Evolutionary conservation across 2,329 filamentous ascomycete species (phyloP), one percentile per base, ranked within the genome.

Genomic region (Fusarium humuli): DNA sequence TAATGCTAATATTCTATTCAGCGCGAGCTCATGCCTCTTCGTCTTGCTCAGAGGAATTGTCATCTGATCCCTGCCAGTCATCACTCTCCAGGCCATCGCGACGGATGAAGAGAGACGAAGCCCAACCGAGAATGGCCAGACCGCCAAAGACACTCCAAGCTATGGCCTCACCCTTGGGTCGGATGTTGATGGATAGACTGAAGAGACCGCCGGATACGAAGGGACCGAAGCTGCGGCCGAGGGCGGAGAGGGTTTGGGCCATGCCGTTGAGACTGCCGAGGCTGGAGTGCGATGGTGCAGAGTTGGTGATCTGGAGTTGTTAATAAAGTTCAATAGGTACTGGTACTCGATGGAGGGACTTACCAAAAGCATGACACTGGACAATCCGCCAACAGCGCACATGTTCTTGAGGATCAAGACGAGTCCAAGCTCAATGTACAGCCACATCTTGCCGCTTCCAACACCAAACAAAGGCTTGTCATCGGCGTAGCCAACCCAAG

Each of bases 261-360:
- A 98, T 87, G 12, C 96, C 96, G 76, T 99, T 98, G 27, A 99
- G 85, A 0, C 93, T 94, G 5, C 96, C 96, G 0, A 99, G 87
- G 1, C 93, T 94, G 7, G 92, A 90, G 78, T 95, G 88, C 10
- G 94, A 94, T 0, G 94, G 93, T 0, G 94, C 93, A 2, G 93
- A 97, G 75, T 99, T 99, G 40, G 94, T 98, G 71, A 99, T 94
- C 92, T 95, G 22, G 0, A 3, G 6, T 14, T 4, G 52, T 74
- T 40, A 73, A 67, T 5, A 14, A 14, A 25, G 5, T 16, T 12
- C 2, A 18, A 23, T 11, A 8, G 13, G 14, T 23, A 23, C 23
- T 23, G 5, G 12, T 5, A 22, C 2, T 6, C 7, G 8, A 7
- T 5, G 3, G 6, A 5, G 14, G 12, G 18, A 27, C 90, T 80